Evolutionary conservation across 768 basidiomycete species (phyloP), one percentile per base, ranked within the genome.

Genomic region (Tricholoma matsutake): DNA sequence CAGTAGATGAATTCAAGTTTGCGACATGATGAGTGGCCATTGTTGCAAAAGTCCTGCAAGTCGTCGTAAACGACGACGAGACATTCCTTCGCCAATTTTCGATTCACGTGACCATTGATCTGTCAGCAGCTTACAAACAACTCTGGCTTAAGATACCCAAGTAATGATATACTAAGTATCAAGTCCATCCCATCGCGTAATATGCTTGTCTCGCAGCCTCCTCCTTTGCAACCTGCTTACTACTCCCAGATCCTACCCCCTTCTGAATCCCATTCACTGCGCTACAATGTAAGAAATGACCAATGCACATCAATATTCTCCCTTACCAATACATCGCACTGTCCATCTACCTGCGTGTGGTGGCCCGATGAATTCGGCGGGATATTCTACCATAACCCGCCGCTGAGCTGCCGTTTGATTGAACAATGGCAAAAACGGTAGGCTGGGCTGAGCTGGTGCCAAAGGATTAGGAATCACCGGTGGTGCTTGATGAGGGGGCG

Each of bases 201-300:
- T 83, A 90, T 8, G 90, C 90, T 65, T 84, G 77, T 60, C 83
- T 79, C 16, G 90, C 89, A 0, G 90, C 90, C 59, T 87, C 86
- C 67, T 92, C 90, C 71, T 91, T 92, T 6, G 90, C 90, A 1
- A 83, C 73, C 68, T 92, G 89, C 71, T 92, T 92, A 71, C 79
- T 88, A 56, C 79, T 76, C 29, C 88, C 88, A n/a, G 69, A 72
- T 1, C 90, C 91, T 54, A 77, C 72, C 10, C 90, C 90, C 66
- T 85, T 89, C 67, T 76, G 76, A 60, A 89, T 83, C 1, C 87
- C 88, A 65, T 91, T 87, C 55, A 89, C 91, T 91, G 61, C 29
- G 58, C 71, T 22, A 51, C 28, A 65, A 61, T 45, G 28, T 56
- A 43, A 54, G 45, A 55, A 32, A 8, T 57, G 6, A 45, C 60